Base-by-base conservation (phyloP, 2,329 filamentous ascomycete species). In the Drechmeria coniospora region DNA sequence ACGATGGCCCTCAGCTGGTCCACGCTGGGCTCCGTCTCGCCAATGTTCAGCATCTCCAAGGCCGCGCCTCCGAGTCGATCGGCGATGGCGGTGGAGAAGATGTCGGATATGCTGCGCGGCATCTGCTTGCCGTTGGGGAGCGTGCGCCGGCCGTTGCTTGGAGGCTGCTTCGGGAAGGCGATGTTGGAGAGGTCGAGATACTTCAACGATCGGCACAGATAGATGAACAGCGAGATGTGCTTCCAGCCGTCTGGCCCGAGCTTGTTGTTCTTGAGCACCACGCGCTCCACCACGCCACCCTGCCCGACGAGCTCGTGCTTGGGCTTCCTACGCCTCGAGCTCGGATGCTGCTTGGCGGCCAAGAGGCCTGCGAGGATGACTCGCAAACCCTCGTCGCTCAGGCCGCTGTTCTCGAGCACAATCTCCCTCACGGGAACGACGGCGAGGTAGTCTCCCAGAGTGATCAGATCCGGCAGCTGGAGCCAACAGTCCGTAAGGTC, bases 251-350 rank as follows among this genome's bases (percentile, higher is more conserved):
- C 79, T 1, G 65, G 62, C 0, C 82, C 79, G 33, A 95, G 76
- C 43, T 84, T 87, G 47, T 95, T 95, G 53, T 92, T 83, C 54
- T 92, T 93, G 23, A 98, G 55, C 2, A 82, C 79, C 6, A 98
- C 57, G 35, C 83, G 79, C 55, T 94, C 84, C 4, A 95, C 71
- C 2, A 92, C 73, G 11, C 84, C 84, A 26, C 71, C 69, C 28
- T 69, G 63, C 2, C 63, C 55, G 9, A 56, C 52, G 1, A 50
- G 32, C 7, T 57, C 56, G 14, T 56, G 53, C 6, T 47, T 43
- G 13, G 53, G 57, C 41, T 57, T 69, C 30, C 61, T 59, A 32
- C 61, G 65, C 42, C 61, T 65, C 30, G 61, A 55, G 29, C 21
- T 31, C 9, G 70, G 67, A 3, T 75, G 67, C 32, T 66, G 72